phyloP scores from a whole-genome alignment of 305 asterid species.

The Rubia tinctorum region DNA sequence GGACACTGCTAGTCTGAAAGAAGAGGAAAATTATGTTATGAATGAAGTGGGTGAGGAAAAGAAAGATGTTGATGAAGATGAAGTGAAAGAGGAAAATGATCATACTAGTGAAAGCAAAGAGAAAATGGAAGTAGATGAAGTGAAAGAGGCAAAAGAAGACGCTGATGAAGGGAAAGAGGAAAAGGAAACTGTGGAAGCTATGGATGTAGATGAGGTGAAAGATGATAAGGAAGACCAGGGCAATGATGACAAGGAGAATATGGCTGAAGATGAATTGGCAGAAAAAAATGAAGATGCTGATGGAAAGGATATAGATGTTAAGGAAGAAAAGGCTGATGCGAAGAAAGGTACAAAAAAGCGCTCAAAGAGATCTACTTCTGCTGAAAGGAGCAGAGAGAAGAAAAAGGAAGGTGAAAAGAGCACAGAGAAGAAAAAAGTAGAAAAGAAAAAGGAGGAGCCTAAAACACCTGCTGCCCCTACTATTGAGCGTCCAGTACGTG shows the following conservation, averaged over 20 bases:
- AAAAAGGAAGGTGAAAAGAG: constrained; percentile 21
- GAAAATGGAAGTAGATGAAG: neutral
- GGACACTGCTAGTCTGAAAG: neutral
- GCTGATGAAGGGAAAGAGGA: constrained; percentile 8
- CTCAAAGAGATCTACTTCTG: constrained; percentile 10
- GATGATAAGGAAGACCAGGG: neutral
- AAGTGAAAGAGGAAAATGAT: neutral
- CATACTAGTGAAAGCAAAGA: neutral
- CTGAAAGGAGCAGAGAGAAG: constrained; percentile 21
- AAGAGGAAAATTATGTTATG: neutral
- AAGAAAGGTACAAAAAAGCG: constrained; percentile 22
- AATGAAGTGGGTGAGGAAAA: neutral
- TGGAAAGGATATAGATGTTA: constrained; percentile 9
- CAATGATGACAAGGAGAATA: constrained; percentile 7
- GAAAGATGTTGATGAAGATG: neutral
- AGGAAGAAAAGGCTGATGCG: constrained; percentile 18
- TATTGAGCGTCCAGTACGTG: constrained; percentile 76
- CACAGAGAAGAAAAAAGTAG: constrained; percentile 19
- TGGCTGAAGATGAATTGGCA: constrained; percentile 11
- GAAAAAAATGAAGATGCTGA: constrained; percentile 14
- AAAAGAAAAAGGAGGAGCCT: constrained; percentile 41
- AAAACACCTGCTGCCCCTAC: constrained; percentile 51
- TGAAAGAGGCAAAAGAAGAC: constrained; percentile 1
- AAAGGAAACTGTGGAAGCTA: neutral
- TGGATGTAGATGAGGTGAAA: constrained; percentile 7